phyloP scores from a whole-genome alignment of 2,329 filamentous ascomycete genomes.

The Paecilomyces niveus region DNA sequence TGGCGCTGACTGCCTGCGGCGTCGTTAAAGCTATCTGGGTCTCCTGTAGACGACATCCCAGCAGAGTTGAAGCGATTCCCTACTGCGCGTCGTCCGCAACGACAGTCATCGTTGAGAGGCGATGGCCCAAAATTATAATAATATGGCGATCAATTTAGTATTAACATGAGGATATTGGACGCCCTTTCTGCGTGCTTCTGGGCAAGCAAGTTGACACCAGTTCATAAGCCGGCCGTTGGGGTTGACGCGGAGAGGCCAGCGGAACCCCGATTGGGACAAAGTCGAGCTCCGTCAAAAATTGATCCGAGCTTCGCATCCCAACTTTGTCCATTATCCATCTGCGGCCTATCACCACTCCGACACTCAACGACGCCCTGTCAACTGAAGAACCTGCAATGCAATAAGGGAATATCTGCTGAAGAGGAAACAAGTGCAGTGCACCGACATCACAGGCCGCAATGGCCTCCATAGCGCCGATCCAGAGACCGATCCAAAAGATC shows the following conservation, averaged over 20 bases:
- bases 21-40: conserved; percentile 8
- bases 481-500: conserved; percentile 26
- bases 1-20: conserved; percentile 14
- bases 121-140: not conserved
- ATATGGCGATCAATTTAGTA: not conserved
- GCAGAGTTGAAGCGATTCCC: conserved; percentile 8
- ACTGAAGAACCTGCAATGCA: conserved; percentile 9
- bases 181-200: conserved; percentile 5
- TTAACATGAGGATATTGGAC: conserved; percentile 1
- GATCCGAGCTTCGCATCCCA: conserved; percentile 10
- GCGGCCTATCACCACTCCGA: conserved; percentile 11
- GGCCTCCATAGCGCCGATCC: conserved; percentile 19
- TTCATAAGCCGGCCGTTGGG: conserved; percentile 1
- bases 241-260: not conserved
- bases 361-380: conserved; percentile 7
- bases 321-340: conserved; percentile 13
- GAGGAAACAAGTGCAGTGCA: conserved; percentile 2
- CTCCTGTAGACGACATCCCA: conserved; percentile 14
- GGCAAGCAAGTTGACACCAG: not conserved
- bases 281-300: conserved; percentile 26
- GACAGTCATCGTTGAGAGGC: conserved; percentile 12
- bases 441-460: conserved; percentile 22
- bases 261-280: conserved; percentile 1
- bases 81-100: conserved; percentile 1
- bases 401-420: conserved; percentile 8